phyloP scores from a whole-genome alignment of 2,329 filamentous ascomycete species.

The Trichoderma harzianum region DNA sequence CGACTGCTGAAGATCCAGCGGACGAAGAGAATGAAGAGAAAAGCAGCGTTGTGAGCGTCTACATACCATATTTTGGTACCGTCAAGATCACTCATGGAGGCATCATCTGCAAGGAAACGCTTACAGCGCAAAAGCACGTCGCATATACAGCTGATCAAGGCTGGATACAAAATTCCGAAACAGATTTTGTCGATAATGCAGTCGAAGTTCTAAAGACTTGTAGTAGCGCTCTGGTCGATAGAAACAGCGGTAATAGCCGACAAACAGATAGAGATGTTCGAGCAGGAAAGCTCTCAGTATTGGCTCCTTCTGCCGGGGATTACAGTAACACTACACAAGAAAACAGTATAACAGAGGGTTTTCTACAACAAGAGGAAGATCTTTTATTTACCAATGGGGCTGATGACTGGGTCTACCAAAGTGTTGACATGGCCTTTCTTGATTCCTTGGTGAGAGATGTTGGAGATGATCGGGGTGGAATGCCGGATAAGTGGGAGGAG shows the following conservation, averaged over 20 bases:
- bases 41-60: not conserved
- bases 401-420: not conserved
- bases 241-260: not conserved
- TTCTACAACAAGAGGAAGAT: not conserved
- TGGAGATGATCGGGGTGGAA: not conserved
- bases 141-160: not conserved
- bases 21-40: not conserved
- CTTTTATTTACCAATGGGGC: not conserved
- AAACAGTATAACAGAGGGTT: not conserved
- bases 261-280: not conserved
- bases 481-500: not conserved
- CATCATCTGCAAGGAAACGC: not conserved
- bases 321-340: not conserved
- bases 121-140: not conserved
- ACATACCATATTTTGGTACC: not conserved
- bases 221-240: not conserved
- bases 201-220: not conserved
- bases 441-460: not conserved
- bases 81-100: not conserved
- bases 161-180: not conserved
- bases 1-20: not conserved
- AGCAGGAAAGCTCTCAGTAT: not conserved
- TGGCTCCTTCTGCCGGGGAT: not conserved
- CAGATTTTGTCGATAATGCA: not conserved
- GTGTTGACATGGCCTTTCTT: not conserved